A percentile compares a stretch with the other conserved stretches of the same genome.
Evolutionary conservation across 495 filamentous ascomycete genomes (phyloP).

Genomic region (Filosporella fistucella): DNA sequence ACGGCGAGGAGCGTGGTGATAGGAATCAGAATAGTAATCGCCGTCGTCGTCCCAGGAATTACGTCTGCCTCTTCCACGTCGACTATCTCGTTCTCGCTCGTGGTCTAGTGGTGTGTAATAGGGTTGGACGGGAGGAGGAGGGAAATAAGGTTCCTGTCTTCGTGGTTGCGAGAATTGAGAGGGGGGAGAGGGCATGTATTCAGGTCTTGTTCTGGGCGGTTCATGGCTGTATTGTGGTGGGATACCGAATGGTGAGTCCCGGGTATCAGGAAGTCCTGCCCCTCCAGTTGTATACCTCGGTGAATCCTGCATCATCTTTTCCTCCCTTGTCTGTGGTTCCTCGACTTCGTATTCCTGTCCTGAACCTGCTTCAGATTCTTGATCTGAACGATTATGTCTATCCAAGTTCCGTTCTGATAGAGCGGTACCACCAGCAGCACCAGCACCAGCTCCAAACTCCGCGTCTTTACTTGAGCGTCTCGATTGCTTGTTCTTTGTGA

Average conservation of each 20-base stretch:
- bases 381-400: neutral
- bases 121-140: neutral
- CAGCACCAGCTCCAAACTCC: neutral
- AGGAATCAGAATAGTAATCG: slow-evolving; percentile 2
- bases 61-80: neutral
- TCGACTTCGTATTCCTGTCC: neutral
- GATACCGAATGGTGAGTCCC: neutral
- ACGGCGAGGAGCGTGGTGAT: neutral
- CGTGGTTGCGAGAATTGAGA: neutral
- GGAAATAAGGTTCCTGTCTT: neutral
- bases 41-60: slow-evolving; percentile 3
- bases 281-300: neutral
- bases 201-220: slow-evolving; percentile 7
- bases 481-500: neutral
- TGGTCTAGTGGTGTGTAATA: neutral
- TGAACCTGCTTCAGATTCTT: neutral
- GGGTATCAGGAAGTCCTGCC: neutral
- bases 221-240: slow-evolving; percentile 3
- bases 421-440: neutral
- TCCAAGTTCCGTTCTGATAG: neutral
- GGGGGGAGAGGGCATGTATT: slow-evolving; percentile 8
- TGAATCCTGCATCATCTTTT: slow-evolving; percentile 1
- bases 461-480: neutral
- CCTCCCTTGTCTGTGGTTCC: neutral
- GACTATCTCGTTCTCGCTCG: neutral